Percentiles rank a stretch among this genome's conserved stretches.
phyloP scores from a whole-genome alignment of 305 asterid genomes.

The Solanum aculeatissimum region DNA sequence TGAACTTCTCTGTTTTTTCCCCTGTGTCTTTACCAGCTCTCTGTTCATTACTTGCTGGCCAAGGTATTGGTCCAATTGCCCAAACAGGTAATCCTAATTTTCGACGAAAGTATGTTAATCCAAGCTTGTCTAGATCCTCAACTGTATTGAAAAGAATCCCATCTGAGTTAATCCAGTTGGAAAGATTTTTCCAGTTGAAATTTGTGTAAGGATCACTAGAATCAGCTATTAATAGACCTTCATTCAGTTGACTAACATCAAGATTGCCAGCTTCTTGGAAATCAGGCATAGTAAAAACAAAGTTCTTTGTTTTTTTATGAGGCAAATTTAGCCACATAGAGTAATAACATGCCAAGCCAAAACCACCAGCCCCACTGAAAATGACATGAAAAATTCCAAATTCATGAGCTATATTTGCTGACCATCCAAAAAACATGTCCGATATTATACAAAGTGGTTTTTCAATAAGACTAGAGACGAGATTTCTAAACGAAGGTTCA shows the following conservation, averaged over 20 bases:
- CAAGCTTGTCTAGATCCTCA: conserved; percentile 32
- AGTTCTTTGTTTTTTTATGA: conserved; percentile 6
- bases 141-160: conserved; percentile 44
- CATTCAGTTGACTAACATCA: conserved; percentile 22
- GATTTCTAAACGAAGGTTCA: conserved; percentile 18
- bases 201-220: conserved; percentile 16
- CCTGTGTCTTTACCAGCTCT: background rate
- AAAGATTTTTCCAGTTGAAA: conserved; percentile 19
- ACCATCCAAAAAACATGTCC: conserved; percentile 40
- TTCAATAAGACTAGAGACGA: conserved; percentile 8
- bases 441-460: conserved; percentile 32
- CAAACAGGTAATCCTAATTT: conserved; percentile 27
- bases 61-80: conserved; percentile 39
- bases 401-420: conserved; percentile 28
- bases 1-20: conserved; percentile 13
- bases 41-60: conserved; percentile 10
- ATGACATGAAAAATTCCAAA: conserved; percentile 30
- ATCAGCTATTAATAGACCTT: conserved; percentile 16
- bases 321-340: conserved; percentile 51
- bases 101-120: conserved; percentile 31
- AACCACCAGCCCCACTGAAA: conserved; percentile 31
- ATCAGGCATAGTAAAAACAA: conserved; percentile 33
- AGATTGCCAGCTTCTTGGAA: conserved; percentile 37
- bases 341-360: conserved; percentile 43
- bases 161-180: conserved; percentile 25